Percentiles rank a stretch among this genome's conserved stretches.
Conservation (phyloP, 306 rosid genomes). For the Citrullus mucosospermus region DNA sequence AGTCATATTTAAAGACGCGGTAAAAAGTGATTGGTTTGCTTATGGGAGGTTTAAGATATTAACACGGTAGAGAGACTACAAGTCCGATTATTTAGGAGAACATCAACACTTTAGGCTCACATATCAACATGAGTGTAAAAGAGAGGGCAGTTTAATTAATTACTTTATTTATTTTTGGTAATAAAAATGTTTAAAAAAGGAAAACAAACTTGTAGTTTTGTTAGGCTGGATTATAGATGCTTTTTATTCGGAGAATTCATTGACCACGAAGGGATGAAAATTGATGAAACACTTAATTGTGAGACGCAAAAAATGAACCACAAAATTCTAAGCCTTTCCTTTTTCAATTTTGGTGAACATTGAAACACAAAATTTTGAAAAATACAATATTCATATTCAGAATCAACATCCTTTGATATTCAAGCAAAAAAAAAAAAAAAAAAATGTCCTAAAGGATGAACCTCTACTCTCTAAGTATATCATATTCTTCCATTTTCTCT, state of each 20-base stretch:
- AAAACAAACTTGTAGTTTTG: not conserved
- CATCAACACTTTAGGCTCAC: no score
- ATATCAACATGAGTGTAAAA: no score
- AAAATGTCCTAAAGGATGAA: constrained; percentile 73
- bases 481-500: constrained; percentile 38
- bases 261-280: not conserved
- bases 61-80: no score
- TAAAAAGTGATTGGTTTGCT: no score
- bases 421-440: no score
- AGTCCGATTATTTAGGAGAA: no score
- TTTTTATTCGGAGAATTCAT: not conserved
- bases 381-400: not conserved
- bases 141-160: no score
- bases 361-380: no score
- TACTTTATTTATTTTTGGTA: no score
- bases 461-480: constrained; percentile 66
- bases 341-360: not conserved
- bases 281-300: not conserved
- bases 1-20: no score
- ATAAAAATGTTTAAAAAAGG: no score
- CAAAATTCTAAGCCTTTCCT: not conserved
- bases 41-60: no score
- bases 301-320: not conserved
- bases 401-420: constrained; percentile 71
- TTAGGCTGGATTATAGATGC: not conserved